These are phyloP conservation scores for Botryotinia convoluta DNA, from an alignment of 2,329 filamentous ascomycete genomes.

Conservation along the genomic window DNA sequence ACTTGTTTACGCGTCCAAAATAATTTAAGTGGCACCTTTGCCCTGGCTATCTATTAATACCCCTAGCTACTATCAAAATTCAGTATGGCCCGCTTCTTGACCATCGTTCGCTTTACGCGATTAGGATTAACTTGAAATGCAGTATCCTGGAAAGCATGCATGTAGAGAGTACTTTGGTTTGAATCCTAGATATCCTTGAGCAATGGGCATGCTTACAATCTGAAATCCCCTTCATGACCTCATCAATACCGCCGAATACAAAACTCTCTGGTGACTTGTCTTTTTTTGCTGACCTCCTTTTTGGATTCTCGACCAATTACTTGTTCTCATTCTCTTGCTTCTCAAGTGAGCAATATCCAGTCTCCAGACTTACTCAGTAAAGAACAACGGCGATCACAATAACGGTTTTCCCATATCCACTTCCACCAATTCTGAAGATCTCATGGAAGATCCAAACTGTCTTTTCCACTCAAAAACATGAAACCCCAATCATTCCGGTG, in stretches of 20 bases:
- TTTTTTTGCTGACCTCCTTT: not conserved
- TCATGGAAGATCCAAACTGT: not conserved
- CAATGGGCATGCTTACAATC: not conserved
- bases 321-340: not conserved
- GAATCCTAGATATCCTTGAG: not conserved
- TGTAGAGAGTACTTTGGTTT: not conserved
- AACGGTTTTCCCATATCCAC: constrained; percentile 6
- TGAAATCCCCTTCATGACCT: not conserved
- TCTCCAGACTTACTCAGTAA: not conserved
- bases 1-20: constrained; percentile 4
- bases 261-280: not conserved
- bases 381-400: constrained; percentile 8
- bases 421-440: not conserved
- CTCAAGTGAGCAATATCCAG: not conserved
- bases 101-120: not conserved
- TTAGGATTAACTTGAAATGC: not conserved
- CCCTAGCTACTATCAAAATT: not conserved
- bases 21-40: constrained; percentile 8
- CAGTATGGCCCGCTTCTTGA: not conserved
- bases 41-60: constrained; percentile 4
- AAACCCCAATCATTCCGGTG: not conserved
- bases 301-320: not conserved
- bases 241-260: constrained; percentile 8
- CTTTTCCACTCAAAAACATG: not conserved
- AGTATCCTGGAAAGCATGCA: not conserved